Evolutionary conservation across 2,329 filamentous ascomycete species (phyloP).

Genomic region (Beauveria rudraprayagi): DNA sequence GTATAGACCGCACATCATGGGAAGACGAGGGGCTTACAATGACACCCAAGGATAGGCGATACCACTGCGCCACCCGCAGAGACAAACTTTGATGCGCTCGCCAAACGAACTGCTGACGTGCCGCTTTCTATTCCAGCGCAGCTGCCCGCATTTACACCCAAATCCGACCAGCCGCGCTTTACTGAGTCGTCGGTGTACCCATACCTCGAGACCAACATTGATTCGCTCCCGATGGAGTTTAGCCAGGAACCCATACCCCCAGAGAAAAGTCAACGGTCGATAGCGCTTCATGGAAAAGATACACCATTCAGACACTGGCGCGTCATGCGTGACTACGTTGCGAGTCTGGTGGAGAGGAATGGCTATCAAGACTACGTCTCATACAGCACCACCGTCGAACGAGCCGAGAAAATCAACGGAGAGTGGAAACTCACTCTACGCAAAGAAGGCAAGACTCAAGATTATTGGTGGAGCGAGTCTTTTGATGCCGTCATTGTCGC

Average conservation of each 20-base stretch:
- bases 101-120: conserved; percentile 32
- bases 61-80: background rate
- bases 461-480: conserved; percentile 55
- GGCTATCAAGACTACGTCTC: conserved; percentile 44
- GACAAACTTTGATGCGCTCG: background rate
- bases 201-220: conserved; percentile 58
- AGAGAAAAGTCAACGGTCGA: conserved; percentile 21
- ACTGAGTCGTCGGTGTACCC: conserved; percentile 53
- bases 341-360: conserved; percentile 40
- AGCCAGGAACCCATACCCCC: conserved; percentile 46
- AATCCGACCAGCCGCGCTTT: conserved; percentile 38
- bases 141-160: conserved; percentile 39
- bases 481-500: conserved; percentile 57
- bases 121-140: conserved; percentile 37
- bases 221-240: conserved; percentile 51
- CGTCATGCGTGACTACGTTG: conserved; percentile 47
- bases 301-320: conserved; percentile 56
- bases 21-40: background rate
- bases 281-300: conserved; percentile 40
- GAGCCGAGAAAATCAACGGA: conserved; percentile 38
- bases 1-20: background rate
- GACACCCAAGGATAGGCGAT: background rate
- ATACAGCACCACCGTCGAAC: conserved; percentile 55
- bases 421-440: conserved; percentile 47
- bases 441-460: conserved; percentile 27